Base-by-base conservation (phyloP, 768 basidiomycete species). In the Tylopilus balloui region DNA sequence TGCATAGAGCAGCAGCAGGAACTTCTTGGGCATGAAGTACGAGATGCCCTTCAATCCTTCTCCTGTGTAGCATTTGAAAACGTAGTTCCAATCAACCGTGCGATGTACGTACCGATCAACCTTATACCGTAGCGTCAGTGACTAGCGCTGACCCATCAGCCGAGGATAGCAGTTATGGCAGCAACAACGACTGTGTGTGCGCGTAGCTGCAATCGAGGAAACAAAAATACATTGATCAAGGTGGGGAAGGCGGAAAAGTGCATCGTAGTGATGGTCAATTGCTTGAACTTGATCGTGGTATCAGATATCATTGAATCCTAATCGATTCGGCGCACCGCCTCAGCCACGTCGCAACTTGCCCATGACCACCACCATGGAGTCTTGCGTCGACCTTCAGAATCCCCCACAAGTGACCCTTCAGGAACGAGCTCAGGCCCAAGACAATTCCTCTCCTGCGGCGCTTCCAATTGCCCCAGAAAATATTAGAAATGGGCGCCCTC, bases 351-450 rank as follows among this genome's bases (percentile, higher is more conserved):
- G 36, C 38, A 15, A 4, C 41, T 50, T 50, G 14, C 45, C 45
- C 23, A n/a, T 42, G 25, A 49, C 58, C 55, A 59, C 59, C 59
- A 57, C 49, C 59, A 60, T 47, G 42, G 36, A 44, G 20, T 3
- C 24, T 9, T 5, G 21, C 14, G 13, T 20, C n/a, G 24, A 29
- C 36, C 14, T 21, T 3, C 39, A 39, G 6, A 17, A 37, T 7
- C 2, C 13, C 1, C 3, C 32, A 36, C 47, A 27, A 32, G 29
- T 0, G n/a, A 13, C 29, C 34, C 40, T 36, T 12, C 52, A 41
- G 14, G 42, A 35, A 21, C 41, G 28, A 38, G 34, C 15, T 14
- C 49, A 37, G 31, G 7, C 24, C 11, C 32, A 34, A 34, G 15
- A 6, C 28, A 40, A 27, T 7, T 10, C 38, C 13, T 15, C 17